Conservation (phyloP, 83 land plant genomes). For the Picea engelmannii region DNA sequence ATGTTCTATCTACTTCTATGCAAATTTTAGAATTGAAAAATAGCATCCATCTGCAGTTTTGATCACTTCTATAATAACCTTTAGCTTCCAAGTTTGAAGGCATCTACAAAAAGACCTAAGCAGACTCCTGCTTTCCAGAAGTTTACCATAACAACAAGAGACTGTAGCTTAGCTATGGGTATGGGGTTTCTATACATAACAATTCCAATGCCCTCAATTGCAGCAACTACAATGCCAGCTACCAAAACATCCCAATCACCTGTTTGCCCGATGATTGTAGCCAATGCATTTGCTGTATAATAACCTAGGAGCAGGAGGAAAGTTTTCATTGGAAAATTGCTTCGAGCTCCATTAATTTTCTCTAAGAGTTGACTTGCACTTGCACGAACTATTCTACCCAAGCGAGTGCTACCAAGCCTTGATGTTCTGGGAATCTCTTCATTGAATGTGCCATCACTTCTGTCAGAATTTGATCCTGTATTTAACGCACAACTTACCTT, state of each 20-base stretch:
- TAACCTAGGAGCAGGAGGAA: conserved; percentile 93
- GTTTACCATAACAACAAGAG: conserved; percentile 72
- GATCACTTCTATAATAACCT: no score
- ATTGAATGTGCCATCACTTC: conserved; percentile 30
- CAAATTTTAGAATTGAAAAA: no score
- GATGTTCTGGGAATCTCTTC: conserved; percentile 25
- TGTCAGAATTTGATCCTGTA: conserved; percentile 40
- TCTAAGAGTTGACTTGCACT: conserved; percentile 62
- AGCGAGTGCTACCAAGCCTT: conserved; percentile 60
- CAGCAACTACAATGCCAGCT: conserved; percentile 92
- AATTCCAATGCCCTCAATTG: conserved; percentile 89
- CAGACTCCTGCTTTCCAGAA: conserved; percentile 97
- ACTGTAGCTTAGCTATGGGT: conserved; percentile 41
- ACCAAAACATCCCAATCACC: conserved; percentile 99
- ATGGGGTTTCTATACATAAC: conserved; percentile 72
- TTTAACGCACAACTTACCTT: conserved; percentile 44
- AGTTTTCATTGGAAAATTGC: conserved; percentile 82
- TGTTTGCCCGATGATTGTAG: conserved; percentile 94
- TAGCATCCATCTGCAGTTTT: no score
- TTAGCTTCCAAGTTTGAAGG: conserved; percentile 95
- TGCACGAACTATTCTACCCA: conserved; percentile 71
- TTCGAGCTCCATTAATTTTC: conserved; percentile 77
- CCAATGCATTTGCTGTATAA: conserved; percentile 95
- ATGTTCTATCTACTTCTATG: no score
- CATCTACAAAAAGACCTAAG: conserved; percentile 96